Evolutionary conservation across 768 basidiomycete species (phyloP).

Genomic region (Hericium alpestre): DNA sequence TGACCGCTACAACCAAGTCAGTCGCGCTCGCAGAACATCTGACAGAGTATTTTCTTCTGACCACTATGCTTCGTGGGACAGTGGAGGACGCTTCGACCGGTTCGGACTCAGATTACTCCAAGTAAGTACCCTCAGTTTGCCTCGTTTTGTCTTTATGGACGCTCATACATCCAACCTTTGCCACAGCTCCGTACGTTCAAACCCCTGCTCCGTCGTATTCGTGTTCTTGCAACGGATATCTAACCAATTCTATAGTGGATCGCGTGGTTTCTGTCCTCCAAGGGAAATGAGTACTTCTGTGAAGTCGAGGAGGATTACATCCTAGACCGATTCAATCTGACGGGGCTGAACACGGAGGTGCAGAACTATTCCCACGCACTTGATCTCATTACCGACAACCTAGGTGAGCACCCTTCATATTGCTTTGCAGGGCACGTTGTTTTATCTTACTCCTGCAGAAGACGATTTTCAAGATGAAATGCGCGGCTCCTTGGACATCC

Average conservation of each 20-base stretch:
- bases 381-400: constrained; percentile 90
- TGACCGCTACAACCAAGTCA: background rate
- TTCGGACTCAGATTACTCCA: constrained; percentile 93
- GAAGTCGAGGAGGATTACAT: constrained; percentile 99
- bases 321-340: constrained; percentile 94
- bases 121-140: constrained; percentile 38
- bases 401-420: constrained; percentile 45
- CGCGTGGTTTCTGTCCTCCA: constrained; percentile 93
- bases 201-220: too few relatives aligned
- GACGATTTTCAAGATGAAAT: constrained; percentile 93
- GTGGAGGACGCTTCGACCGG: constrained; percentile 87
- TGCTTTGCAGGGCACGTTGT: background rate
- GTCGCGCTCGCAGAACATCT: background rate
- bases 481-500: constrained; percentile 83
- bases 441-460: constrained; percentile 34
- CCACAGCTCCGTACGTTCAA: constrained; percentile 14
- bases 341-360: constrained; percentile 92
- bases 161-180: too few relatives aligned
- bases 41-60: background rate
- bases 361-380: constrained; percentile 89
- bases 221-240: too few relatives aligned
- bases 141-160: too few relatives aligned
- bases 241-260: constrained; percentile 59
- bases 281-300: constrained; percentile 99
- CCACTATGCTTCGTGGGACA: constrained; percentile 29